Evolutionary conservation across 1,139 yeast genomes (phyloP), one percentile per base, ranked within the genome.

Genomic region (Yamadazyma songkhlaensis): DNA sequence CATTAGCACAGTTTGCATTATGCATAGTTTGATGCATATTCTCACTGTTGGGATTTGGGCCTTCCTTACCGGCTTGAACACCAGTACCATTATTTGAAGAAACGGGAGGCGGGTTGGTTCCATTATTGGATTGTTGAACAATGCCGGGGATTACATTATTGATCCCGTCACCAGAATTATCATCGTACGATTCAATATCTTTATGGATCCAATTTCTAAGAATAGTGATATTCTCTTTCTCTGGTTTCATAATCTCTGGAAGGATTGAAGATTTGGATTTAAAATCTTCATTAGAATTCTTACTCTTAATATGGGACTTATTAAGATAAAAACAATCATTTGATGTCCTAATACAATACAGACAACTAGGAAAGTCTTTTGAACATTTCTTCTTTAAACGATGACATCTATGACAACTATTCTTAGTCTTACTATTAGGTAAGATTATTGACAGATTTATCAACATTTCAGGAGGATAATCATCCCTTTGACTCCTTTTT

Each of bases 341-440:
- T 2, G 64, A 60, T 1, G 71, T 56, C 40, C 60, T 62, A 15
- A 38, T 38, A 45, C 76, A 70, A 44, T 65, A 62, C 21, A 56
- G 46, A 42, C 76, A 70, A 35, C 48, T 53, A 3, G 75, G 74
- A 40, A 60, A 60, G 28, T 58, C 60, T 36, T 72, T 50, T 39
- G 62, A 58, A 40, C 75, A 70, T 44, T 67, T 68, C 46, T 69
- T 70, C 57, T 70, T 70, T 39, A 68, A 53, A 25, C 71, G 47
- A 42, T 70, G 68, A 50, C 76, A 70, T 29, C 75, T 47, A 33
- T 61, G 64, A 44, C 76, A 40, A 26, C 35, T 40, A 14, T 14
- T 26, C 24, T 35, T 35, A 4, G 38, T 30, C 29, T 34, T 34
- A 2, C 23, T 13, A 21, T 29, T 25, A 3, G 31, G 17, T 67